Evolutionary conservation across 495 filamentous ascomycete species (phyloP), one percentile per base, ranked within the genome.

Genomic region (Entonaema liquescens): DNA sequence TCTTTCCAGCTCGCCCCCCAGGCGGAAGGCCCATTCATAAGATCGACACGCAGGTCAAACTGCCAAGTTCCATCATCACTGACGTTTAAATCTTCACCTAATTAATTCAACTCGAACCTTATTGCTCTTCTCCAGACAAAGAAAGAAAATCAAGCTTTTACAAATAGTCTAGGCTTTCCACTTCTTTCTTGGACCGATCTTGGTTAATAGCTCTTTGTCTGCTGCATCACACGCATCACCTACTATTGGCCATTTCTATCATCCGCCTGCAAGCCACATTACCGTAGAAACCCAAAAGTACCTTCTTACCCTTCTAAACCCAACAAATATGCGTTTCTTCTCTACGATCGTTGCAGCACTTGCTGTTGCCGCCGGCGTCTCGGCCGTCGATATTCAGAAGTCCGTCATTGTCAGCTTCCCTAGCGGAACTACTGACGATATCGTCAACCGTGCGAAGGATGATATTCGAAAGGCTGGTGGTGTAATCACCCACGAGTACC

Each of bases 361-460:
- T 19, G 83, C 86, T 13, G 72, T 87, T 61, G 66, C 80, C 61
- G 83, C 82, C 42, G 80, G 88, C 65, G 89, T 84, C 47, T 81
- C 82, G 21, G 84, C 86, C 55, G 81, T 86, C 25, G 84, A 85
- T 47, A 68, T 81, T 63, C 85, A 90, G 66, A 92, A 94, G 74
- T 87, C 90, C 54, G 87, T 95, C 56, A 86, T 97, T 66, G 84
- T 97, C 74, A 91, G 86, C 73, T 97, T 92, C 77, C 89, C 90
- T 25, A 80, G 87, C 40, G 84, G 89, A 55, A 95, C 92, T 6
- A 91, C 94, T 15, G 83, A 90, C 59, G 84, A 82, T 25, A 82
- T 95, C 19, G 72, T 97, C 23, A 79, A 86, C 13, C 75, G 91
- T 55, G 92, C 91, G 38, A 96, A 89, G 82, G 80, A 89, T 33